Evolutionary conservation across 2,329 filamentous ascomycete genomes (phyloP).

Genomic region (Fusarium secorum): DNA sequence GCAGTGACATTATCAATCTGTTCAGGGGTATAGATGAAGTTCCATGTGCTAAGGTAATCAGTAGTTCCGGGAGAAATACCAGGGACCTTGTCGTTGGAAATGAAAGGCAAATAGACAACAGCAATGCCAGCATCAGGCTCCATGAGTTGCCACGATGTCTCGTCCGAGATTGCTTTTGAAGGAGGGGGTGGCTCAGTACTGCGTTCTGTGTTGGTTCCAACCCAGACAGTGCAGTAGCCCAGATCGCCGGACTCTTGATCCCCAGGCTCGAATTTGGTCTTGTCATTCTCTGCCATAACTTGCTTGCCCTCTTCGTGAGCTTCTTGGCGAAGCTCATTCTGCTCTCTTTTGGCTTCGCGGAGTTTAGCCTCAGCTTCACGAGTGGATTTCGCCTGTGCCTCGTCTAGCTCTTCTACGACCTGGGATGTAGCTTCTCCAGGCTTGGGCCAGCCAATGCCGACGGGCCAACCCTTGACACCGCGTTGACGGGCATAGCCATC

Average conservation of each 20-base stretch:
- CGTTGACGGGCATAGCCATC: conserved; percentile 93
- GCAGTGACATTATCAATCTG: conserved; percentile 86
- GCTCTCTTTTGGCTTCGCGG: conserved; percentile 62
- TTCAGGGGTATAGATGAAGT: conserved; percentile 92
- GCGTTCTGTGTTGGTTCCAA: conserved; percentile 82
- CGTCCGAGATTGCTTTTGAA: conserved; percentile 65
- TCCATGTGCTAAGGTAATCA: conserved; percentile 96
- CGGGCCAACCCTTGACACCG: conserved; percentile 91
- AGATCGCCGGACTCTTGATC: conserved; percentile 67
- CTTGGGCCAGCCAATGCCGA: conserved; percentile 93
- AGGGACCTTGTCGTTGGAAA: conserved; percentile 80
- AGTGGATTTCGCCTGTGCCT: conserved; percentile 67
- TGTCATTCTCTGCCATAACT: conserved; percentile 41
- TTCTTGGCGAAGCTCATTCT: conserved; percentile 44
- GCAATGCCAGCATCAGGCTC: conserved; percentile 83
- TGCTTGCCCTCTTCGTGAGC: conserved; percentile 38
- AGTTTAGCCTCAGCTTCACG: conserved; percentile 71
- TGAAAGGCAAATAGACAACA: conserved; percentile 88
- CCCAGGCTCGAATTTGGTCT: conserved; percentile 52
- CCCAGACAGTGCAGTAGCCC: conserved; percentile 94
- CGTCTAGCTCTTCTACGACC: conserved; percentile 69
- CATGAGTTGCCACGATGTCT: conserved; percentile 71
- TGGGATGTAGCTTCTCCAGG: conserved; percentile 64
- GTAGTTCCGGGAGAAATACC: conserved; percentile 83
- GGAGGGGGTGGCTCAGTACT: conserved; percentile 61